Evolutionary conservation across 768 basidiomycete genomes (phyloP), one percentile per base, ranked within the genome.

Genomic region (Peribolospora kevripleyi): DNA sequence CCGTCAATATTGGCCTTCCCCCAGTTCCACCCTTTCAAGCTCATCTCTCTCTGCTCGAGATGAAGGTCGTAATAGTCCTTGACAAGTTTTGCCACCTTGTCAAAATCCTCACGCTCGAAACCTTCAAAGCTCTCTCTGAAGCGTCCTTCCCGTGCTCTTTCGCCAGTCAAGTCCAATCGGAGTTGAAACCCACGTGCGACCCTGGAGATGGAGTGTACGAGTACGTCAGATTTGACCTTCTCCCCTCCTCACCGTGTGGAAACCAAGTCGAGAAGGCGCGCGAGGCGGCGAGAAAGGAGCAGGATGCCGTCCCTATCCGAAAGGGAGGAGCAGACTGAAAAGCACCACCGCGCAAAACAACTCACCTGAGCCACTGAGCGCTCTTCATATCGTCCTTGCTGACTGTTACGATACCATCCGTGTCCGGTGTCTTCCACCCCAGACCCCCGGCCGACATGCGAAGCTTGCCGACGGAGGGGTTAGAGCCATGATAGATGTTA

Each of bases 21-120:
- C 93, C 93, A 97, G 66, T 98, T 97, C 87, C 87, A 97, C 0
- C 93, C 93, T 65, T 84, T 88, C 66, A 90, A 77, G 9, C 84
- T 80, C 13, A 79, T 73, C 60, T 98, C 93, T 66, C 79, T 80
- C 4, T 74, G 75, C 65, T 97, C 93, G 36, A 97, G 71, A 3
- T 82, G 77, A 56, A 91, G 71, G 47, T 75, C 76, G 69, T 87
- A 97, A 68, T 87, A 78, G 58, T 82, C 83, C 68, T 91, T 90
- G 60, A 93, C 68, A 47, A 90, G 65, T 52, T 74, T 70, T 4
- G 79, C 71, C n/a, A 97, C 65, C 59, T 80, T 81, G 56, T 97
- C 93, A 56, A 85, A 82, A 67, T 98, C 91, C 85, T 93, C 90
- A 56, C 85, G 75, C 66, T 76, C 68, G 69, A 98, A 95, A 7